Evolutionary conservation across 495 filamentous ascomycete species (phyloP), one percentile per base, ranked within the genome.

Genomic region (Coniosporium apollinis): DNA sequence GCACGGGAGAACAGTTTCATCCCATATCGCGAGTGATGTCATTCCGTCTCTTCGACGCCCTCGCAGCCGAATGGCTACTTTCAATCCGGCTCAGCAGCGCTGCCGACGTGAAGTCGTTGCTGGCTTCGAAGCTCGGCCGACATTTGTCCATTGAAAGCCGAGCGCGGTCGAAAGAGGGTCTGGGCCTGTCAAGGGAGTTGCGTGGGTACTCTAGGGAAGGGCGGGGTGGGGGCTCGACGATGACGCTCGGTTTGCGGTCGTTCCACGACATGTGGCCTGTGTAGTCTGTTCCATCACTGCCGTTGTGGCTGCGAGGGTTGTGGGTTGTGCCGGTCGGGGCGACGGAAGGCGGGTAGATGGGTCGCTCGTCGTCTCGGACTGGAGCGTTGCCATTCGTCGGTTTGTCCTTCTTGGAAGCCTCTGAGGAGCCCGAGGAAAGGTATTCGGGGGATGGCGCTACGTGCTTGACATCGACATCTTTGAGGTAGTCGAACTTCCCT

Each of bases 271-370:
- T n/a, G 55, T 73, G 68, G 26, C 73, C 68, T 9, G 83, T 92
- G 50, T 89, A 92, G 37, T 85, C 86, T 10, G 87, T 94, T 19
- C 85, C 85, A 56, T 93, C 84, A 57, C 84, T 94, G 37, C 83
- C 83, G 45, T 83, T 93, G 44, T 89, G 81, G 47, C 80, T 86
- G 37, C 76, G 79, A 36, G 76, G 69, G 46, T 86, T 83, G 48
- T 84, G 76, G 14, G 84, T 82, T 36, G 76, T 79, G 33, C 73
- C 68, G 13, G 80, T 83, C 5, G 72, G 62, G 10, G 79, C 71
- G 36, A 82, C 64, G 32, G 87, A 89, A 9, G 89, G 82, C 16
- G 89, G 79, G 54, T 94, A 94, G 47, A 94, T 92, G 16, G 83
- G 82, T 46, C 79, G 69, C 51, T 77, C 67, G 46, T 93, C 84